phyloP scores from a whole-genome alignment of 2,329 filamentous ascomycete species.

The Fusarium incarnatum region DNA sequence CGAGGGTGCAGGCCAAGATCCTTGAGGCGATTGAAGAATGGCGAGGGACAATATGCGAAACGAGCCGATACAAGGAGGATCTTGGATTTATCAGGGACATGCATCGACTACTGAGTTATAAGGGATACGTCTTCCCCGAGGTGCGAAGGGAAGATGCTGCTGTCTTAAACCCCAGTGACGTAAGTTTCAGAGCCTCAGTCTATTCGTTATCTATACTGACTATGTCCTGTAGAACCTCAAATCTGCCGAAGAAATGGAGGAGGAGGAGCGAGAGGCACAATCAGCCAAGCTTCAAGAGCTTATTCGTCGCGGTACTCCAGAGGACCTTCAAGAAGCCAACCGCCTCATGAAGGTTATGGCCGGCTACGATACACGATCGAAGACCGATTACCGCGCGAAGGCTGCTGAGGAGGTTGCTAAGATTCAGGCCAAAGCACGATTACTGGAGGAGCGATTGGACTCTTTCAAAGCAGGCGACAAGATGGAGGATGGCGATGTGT shows the following conservation, averaged over 20 bases:
- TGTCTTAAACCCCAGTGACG: slow-evolving; percentile 95
- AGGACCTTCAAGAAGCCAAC: slow-evolving; percentile 96
- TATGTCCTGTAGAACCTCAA: slow-evolving; percentile 77
- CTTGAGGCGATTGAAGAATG: slow-evolving; percentile 98
- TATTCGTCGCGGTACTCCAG: slow-evolving; percentile 89
- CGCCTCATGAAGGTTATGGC: slow-evolving; percentile 99
- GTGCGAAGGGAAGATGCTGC: slow-evolving; percentile 93
- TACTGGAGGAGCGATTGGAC: slow-evolving; percentile 93
- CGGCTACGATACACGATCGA: slow-evolving; percentile 92
- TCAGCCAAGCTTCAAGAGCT: slow-evolving; percentile 98
- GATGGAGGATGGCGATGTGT: slow-evolving; percentile 75
- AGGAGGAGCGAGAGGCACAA: slow-evolving; percentile 93
- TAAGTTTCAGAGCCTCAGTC: slow-evolving; percentile 62
- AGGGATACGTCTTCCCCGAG: slow-evolving; percentile 96
- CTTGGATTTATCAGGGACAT: slow-evolving; percentile 96
- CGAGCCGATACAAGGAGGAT: slow-evolving; percentile 96
- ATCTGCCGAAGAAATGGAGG: slow-evolving; percentile 98
- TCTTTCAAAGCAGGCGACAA: slow-evolving; percentile 84
- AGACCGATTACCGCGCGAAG: slow-evolving; percentile 98
- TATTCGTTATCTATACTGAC: slow-evolving; percentile 55
- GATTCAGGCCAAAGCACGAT: slow-evolving; percentile 93
- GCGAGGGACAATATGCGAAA: slow-evolving; percentile 98
- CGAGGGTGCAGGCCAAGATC: slow-evolving; percentile 90
- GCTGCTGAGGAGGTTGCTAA: slow-evolving; percentile 94
- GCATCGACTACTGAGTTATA: slow-evolving; percentile 95